Evolutionary conservation across 371 early-diverging fungal species (phyloP).

Genomic region (Haplosporangium sp.): DNA sequence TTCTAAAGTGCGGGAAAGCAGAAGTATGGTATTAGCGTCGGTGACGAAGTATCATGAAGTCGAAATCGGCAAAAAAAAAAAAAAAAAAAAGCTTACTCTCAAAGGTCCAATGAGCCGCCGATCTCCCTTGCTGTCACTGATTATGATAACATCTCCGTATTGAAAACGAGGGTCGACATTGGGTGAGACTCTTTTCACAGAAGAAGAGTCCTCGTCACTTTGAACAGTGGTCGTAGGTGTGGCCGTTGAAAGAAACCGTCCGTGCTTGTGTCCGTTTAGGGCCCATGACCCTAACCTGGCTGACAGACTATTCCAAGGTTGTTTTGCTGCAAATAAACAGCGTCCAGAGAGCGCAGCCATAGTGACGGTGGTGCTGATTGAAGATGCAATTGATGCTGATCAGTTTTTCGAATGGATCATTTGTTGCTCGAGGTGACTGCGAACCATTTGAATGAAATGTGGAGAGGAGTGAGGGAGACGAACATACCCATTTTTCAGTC

Average conservation of each 20-base stretch:
- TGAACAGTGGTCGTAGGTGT: background rate
- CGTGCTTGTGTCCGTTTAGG: too few relatives aligned
- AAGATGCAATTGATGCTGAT: background rate
- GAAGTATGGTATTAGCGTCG: background rate
- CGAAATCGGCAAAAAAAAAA: too few relatives aligned
- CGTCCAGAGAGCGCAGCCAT: background rate
- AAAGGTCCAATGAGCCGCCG: slow-evolving; percentile 43
- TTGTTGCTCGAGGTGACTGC: background rate
- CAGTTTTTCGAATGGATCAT: background rate
- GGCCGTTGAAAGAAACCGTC: too few relatives aligned
- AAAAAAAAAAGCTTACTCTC: slow-evolving; percentile 8
- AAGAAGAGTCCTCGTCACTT: background rate
- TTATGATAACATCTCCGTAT: slow-evolving; percentile 48
- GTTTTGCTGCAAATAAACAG: background rate
- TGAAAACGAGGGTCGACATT: slow-evolving; percentile 37
- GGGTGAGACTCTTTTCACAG: slow-evolving; percentile 12
- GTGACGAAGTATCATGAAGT: too few relatives aligned
- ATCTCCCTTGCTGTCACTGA: slow-evolving; percentile 38
- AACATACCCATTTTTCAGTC: background rate
- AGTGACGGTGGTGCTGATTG: background rate
- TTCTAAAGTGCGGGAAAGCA: slow-evolving; percentile 7
- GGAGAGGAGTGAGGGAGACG: background rate
- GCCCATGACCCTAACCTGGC: background rate
- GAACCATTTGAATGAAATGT: background rate
- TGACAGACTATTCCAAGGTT: background rate